These are phyloP conservation scores for Tylopilus sp. DNA, from an alignment of 1,284 basidiomycete species.

Conservation along the genomic window DNA sequence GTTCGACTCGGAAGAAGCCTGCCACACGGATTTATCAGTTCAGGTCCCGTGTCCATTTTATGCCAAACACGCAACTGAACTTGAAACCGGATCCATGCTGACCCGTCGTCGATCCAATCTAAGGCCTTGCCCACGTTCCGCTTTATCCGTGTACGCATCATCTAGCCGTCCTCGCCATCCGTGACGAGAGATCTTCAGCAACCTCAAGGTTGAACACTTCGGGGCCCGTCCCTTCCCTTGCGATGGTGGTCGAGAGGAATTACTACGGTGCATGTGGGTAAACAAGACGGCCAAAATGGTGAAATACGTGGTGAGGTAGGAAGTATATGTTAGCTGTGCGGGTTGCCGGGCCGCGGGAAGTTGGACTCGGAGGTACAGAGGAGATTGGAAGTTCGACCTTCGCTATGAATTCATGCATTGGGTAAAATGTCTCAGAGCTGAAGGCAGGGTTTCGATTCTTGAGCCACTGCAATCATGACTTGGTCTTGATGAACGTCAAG, in stretches of 20 bases:
- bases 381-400: constrained; percentile 85
- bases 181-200: constrained; percentile 94
- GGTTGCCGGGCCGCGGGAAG: constrained; percentile 55
- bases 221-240: constrained; percentile 85
- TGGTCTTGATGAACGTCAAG: no score
- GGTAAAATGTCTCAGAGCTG: constrained; percentile 56
- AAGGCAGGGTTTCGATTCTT: not conserved
- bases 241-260: constrained; percentile 83
- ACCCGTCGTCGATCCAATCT: constrained; percentile 74
- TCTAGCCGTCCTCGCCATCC: constrained; percentile 98
- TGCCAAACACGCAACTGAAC: no score
- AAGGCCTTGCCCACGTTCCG: constrained; percentile 92
- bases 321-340: constrained; percentile 84
- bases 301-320: constrained; percentile 86
- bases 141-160: constrained; percentile 92
- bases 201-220: constrained; percentile 86
- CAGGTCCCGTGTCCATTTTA: no score
- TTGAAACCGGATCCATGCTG: no score
- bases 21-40: no score
- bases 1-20: no score
- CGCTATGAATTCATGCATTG: constrained; percentile 88
- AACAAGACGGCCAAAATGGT: constrained; percentile 90
- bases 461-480: no score
- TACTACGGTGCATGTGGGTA: constrained; percentile 73
- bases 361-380: constrained; percentile 72